Base-by-base conservation (phyloP, 805 yeast genomes). In the Priceomyces melissophilus region DNA sequence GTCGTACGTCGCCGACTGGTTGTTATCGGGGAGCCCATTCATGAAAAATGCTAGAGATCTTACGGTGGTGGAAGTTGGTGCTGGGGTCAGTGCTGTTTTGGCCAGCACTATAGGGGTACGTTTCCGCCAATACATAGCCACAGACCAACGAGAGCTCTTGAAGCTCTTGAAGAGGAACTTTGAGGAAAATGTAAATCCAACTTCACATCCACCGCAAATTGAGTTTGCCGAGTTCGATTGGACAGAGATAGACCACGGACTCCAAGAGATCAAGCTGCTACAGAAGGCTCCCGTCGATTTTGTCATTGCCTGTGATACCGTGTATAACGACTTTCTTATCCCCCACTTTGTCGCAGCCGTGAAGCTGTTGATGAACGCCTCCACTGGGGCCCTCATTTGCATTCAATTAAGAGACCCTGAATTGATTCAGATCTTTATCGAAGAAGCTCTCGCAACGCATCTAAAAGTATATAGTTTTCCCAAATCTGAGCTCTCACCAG, bases 241-340 rank as follows among this genome's bases (percentile, higher is more conserved):
- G 88, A 88, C 81, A 45, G 47, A 63, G 8, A 50, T 69, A 0
- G 71, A 64, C 0, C 47, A 47, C 11, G 79, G 76, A 0, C 14
- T 53, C 20, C 42, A 42, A 14, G 57, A 55, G 23, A 60, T 57
- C 37, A 12, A 46, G 5, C 30, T 31, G 9, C 15, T 47, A 9
- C 44, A 29, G 33, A 45, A 32, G 3, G 45, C 48, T 15, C 26
- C 25, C 0, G 32, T 30, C 1, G 37, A 76, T 44, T 58, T 69
- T 32, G 62, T 82, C 4, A 52, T 82, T 8, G 84, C 85, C 0
- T 78, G 82, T 49, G 89, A 82, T 52, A 76, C 86, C 4, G 69
- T 82, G 3, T 82, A 82, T 60, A 82, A 82, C 50, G 83, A 78
- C 40, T 81, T 63, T 47, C 58, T 83, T 32, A 69, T 81, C 3